phyloP scores from a whole-genome alignment of 139 green algal genomes.

The Micractinium sp. region DNA sequence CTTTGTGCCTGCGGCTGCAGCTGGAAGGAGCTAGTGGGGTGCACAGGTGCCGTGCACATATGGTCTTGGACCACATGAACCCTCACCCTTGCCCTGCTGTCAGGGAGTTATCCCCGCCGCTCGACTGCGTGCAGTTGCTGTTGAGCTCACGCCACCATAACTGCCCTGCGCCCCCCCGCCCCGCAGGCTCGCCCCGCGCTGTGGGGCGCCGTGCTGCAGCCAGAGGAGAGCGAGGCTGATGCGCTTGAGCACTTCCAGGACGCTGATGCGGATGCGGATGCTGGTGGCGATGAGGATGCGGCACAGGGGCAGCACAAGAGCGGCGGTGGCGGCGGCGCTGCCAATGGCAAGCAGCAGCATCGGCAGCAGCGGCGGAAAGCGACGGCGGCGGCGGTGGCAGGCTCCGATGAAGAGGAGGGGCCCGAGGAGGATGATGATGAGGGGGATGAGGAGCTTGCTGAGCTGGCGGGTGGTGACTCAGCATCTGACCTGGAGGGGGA shows the following conservation, averaged over 20 bases:
- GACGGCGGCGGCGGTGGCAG: background rate
- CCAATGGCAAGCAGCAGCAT: background rate
- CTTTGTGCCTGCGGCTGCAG: background rate
- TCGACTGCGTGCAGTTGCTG: background rate
- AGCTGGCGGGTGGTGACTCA: background rate
- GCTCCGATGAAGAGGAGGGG: slow-evolving; percentile 12
- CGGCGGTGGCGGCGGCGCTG: background rate
- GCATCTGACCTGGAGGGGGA: background rate
- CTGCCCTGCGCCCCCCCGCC: background rate
- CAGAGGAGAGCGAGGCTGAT: slow-evolving; percentile 75
- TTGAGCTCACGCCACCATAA: background rate
- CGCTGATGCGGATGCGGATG: background rate
- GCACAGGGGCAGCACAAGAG: background rate
- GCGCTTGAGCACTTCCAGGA: slow-evolving; percentile 76
- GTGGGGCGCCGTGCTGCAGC: slow-evolving; percentile 83
- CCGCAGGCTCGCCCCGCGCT: slow-evolving; percentile 66
- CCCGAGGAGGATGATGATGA: slow-evolving; percentile 39
- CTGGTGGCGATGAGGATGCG: background rate
- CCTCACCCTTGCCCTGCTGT: too few species aligned
- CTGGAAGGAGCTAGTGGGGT: too few species aligned
- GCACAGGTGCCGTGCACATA: too few species aligned
- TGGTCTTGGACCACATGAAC: too few species aligned
- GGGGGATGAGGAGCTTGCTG: slow-evolving; percentile 35
- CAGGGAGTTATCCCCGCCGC: too few species aligned
- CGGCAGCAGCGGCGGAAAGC: background rate